Conservation (phyloP, 169 alveolate genomes). For the Perkinsus olseni region DNA sequence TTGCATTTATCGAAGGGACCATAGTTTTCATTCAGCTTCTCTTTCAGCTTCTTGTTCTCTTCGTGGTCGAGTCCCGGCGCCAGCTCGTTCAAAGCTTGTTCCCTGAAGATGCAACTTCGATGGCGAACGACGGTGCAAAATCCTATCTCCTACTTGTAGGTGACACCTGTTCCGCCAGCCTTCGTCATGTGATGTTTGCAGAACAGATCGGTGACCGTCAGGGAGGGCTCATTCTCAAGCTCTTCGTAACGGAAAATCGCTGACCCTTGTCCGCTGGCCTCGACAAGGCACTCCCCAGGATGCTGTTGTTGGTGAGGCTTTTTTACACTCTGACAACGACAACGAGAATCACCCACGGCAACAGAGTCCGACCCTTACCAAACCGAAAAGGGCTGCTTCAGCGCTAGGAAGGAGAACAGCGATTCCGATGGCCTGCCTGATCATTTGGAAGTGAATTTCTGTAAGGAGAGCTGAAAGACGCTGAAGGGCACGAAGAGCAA, state of each 20-base stretch:
- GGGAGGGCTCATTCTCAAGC: neutral
- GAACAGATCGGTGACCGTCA: neutral
- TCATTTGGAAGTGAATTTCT: neutral
- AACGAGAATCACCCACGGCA: neutral
- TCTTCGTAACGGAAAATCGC: neutral
- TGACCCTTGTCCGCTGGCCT: neutral
- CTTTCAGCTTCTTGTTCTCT: too few relatives aligned
- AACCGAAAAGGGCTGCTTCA: too few relatives aligned
- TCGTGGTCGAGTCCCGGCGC: too few relatives aligned
- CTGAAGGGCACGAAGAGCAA: neutral
- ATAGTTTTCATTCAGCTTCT: too few relatives aligned
- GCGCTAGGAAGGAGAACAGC: too few relatives aligned
- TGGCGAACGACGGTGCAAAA: neutral
- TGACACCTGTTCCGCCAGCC: neutral
- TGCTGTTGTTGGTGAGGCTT: neutral
- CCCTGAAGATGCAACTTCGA: neutral
- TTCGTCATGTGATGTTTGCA: neutral
- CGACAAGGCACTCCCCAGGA: neutral
- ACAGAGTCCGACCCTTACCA: neutral
- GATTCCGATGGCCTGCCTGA: neutral
- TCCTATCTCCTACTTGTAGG: neutral
- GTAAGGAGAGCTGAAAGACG: neutral
- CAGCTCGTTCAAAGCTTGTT: too few relatives aligned
- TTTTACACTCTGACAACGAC: neutral
- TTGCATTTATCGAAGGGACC: too few relatives aligned